phyloP scores from a whole-genome alignment of 2,329 filamentous ascomycete genomes.

The Xenosphaeropsis pyriputrescens region DNA sequence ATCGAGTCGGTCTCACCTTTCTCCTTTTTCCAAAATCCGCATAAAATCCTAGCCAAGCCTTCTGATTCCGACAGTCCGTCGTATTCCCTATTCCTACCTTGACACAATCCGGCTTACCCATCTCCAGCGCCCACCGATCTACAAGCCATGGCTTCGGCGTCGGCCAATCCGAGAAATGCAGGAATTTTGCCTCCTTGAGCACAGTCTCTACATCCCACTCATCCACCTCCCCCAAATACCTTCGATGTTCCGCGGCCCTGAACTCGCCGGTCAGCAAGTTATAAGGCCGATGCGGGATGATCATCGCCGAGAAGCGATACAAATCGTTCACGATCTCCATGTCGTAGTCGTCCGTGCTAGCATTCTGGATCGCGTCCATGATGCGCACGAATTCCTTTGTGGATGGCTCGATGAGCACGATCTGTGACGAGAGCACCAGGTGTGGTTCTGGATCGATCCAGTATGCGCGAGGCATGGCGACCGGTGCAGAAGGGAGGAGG shows the following conservation, averaged over 20 bases:
- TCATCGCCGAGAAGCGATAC: constrained; percentile 33
- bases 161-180: constrained; percentile 63
- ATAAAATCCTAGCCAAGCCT: background rate
- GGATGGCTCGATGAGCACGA: constrained; percentile 48
- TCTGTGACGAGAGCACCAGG: constrained; percentile 39
- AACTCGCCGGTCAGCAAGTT: constrained; percentile 40
- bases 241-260: constrained; percentile 28
- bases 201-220: constrained; percentile 39
- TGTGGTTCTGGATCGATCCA: constrained; percentile 42
- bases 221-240: constrained; percentile 30
- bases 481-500: constrained; percentile 40
- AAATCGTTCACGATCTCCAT: constrained; percentile 43
- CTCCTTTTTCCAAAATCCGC: background rate
- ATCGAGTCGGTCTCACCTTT: background rate
- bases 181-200: constrained; percentile 44
- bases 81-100: background rate
- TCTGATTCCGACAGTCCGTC: background rate
- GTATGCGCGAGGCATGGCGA: constrained; percentile 59
- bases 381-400: constrained; percentile 27
- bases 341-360: constrained; percentile 24
- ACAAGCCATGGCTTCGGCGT: constrained; percentile 15
- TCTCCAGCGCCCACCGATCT: background rate
- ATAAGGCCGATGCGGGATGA: constrained; percentile 40
- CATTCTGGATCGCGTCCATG: constrained; percentile 8
- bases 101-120: background rate